Percentiles rank a stretch among this genome's conserved stretches.
Conservation (phyloP, 805 yeast genomes). For the Ogataea haglerorum region DNA sequence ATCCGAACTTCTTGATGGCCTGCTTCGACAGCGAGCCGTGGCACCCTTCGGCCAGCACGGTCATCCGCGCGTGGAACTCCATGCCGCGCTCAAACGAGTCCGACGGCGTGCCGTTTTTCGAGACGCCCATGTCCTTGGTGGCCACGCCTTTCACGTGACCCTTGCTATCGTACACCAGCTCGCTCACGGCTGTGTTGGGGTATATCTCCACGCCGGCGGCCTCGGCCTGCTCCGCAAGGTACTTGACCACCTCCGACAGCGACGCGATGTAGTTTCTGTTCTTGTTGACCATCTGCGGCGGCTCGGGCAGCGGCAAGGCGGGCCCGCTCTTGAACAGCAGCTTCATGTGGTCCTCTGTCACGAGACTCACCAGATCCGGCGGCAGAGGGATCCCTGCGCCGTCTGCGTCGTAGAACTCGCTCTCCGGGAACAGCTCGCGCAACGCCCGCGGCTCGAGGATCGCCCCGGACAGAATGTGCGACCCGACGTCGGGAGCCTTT, state of each 20-base stretch:
- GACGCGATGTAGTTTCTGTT: conserved; percentile 85
- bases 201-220: conserved; percentile 91
- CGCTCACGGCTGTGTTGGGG: conserved; percentile 85
- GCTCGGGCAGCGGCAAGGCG: conserved; percentile 80
- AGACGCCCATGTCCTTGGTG: conserved; percentile 88
- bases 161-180: conserved; percentile 61
- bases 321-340: conserved; percentile 53
- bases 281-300: conserved; percentile 82
- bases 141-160: conserved; percentile 82
- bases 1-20: conserved; percentile 61
- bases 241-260: conserved; percentile 72
- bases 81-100: conserved; percentile 90
- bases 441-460: conserved; percentile 88
- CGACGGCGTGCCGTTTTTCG: conserved; percentile 71
- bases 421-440: conserved; percentile 75
- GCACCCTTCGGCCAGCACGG: conserved; percentile 96
- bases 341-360: conserved; percentile 70
- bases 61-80: conserved; percentile 90
- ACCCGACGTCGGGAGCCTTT: conserved; percentile 90
- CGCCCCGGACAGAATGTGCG: conserved; percentile 91
- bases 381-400: conserved; percentile 74
- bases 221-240: conserved; percentile 85
- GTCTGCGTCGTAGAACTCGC: conserved; percentile 47
- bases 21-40: conserved; percentile 90
- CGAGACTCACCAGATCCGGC: conserved; percentile 68